Evolutionary conservation across 306 rosid genomes (phyloP).

Genomic region (Arachis stenosperma): DNA sequence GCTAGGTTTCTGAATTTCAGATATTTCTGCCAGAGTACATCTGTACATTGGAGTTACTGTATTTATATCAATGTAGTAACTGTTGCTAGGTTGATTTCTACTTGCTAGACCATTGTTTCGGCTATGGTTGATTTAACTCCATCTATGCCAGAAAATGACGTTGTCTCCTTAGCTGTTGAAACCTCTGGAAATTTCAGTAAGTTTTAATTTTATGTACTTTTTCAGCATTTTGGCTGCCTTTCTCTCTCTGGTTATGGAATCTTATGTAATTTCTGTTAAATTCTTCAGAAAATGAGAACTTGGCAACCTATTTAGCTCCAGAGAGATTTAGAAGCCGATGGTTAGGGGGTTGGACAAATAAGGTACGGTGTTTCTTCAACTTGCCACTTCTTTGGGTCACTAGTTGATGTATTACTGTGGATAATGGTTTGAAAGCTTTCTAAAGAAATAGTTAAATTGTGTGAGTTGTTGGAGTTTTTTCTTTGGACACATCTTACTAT

Average conservation of each 20-base stretch:
- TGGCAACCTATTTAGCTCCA: slow-evolving; percentile 37
- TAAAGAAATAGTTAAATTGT: too few species aligned
- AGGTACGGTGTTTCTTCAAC: slow-evolving; percentile 52
- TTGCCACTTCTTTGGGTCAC: slow-evolving; percentile 21
- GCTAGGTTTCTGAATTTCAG: slow-evolving; percentile 12
- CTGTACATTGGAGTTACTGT: slow-evolving; percentile 11
- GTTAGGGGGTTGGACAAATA: slow-evolving; percentile 79
- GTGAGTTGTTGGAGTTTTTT: too few species aligned
- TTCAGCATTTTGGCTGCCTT: slow-evolving; percentile 20
- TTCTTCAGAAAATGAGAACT: slow-evolving; percentile 47
- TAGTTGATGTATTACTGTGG: too few species aligned
- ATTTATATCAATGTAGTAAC: slow-evolving; percentile 25
- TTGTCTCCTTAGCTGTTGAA: slow-evolving; percentile 28
- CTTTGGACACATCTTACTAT: too few species aligned
- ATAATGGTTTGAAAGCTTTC: too few species aligned
- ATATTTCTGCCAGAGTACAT: slow-evolving; percentile 14
- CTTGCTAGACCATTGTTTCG: slow-evolving; percentile 54
- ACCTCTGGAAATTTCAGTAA: slow-evolving; percentile 46
- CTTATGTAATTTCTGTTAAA: slow-evolving; percentile 24
- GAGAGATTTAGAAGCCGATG: slow-evolving; percentile 79
- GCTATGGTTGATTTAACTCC: slow-evolving; percentile 37
- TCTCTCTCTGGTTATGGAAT: slow-evolving; percentile 20
- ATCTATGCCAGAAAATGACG: slow-evolving; percentile 36
- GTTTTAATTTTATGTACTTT: slow-evolving; percentile 42
- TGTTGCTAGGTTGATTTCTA: slow-evolving; percentile 38